These are phyloP conservation scores for Cryptococcus sp. DNA, from an alignment of 1,284 basidiomycete species.

Conservation along the genomic window DNA sequence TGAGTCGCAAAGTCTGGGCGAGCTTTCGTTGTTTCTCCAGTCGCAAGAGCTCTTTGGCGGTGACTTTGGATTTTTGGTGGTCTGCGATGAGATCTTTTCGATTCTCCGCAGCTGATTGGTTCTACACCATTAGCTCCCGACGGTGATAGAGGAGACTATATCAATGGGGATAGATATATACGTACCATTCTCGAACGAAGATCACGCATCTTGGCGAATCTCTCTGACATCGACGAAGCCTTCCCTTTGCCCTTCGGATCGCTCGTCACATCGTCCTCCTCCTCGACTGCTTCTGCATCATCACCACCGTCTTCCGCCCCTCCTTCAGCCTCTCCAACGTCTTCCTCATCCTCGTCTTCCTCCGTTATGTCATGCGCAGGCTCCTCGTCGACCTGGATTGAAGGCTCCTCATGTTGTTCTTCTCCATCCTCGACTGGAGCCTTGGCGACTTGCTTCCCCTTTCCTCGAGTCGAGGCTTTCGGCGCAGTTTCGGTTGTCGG, in stretches of 20 bases:
- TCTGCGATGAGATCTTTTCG: conserved; percentile 76
- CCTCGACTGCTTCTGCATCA: conserved; percentile 14
- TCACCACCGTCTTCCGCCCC: conserved; percentile 8
- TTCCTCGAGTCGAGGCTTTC: conserved; percentile 5
- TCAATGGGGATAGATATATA: conserved; percentile 10
- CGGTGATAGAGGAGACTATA: not conserved
- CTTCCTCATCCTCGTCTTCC: conserved; percentile 8
- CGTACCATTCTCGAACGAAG: conserved; percentile 71
- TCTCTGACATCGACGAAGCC: conserved; percentile 55
- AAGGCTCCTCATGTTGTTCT: not conserved
- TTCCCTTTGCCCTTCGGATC: conserved; percentile 13
- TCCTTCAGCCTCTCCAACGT: conserved; percentile 7
- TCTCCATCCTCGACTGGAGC: conserved; percentile 9
- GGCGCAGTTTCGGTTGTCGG: conserved; percentile 21
- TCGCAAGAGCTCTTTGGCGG: conserved; percentile 68
- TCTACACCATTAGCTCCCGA: conserved; percentile 49
- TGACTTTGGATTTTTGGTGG: conserved; percentile 65
- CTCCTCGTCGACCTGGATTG: no score
- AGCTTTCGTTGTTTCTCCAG: conserved; percentile 81
- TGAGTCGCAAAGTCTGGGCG: conserved; percentile 77
- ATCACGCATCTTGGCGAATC: conserved; percentile 68
- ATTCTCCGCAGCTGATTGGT: conserved; percentile 70
- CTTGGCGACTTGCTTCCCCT: conserved; percentile 6
- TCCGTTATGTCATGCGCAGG: conserved; percentile 6
- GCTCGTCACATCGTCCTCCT: conserved; percentile 6